phyloP scores from a whole-genome alignment of 2,329 filamentous ascomycete genomes.

The Reticulascus tulasneorum region DNA sequence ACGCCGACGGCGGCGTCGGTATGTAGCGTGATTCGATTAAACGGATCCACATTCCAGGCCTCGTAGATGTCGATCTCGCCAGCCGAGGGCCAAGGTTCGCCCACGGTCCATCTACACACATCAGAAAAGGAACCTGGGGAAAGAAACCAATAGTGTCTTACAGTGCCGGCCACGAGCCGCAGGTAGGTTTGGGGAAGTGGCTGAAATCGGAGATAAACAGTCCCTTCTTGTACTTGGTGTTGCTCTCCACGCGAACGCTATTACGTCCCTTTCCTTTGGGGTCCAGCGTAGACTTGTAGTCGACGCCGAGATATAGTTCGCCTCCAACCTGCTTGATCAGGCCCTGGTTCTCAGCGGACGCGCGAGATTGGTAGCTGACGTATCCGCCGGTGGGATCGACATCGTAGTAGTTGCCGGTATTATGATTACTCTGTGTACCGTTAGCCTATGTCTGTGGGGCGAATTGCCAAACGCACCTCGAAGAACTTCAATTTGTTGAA shows the following conservation, averaged over 20 bases:
- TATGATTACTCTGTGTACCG: constrained; percentile 11
- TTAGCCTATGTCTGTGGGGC: too few species aligned
- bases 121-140: not conserved
- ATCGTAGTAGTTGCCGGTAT: constrained; percentile 16
- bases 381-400: constrained; percentile 62
- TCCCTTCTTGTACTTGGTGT: constrained; percentile 57
- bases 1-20: constrained; percentile 34
- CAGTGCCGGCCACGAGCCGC: constrained; percentile 71
- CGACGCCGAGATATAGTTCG: constrained; percentile 36
- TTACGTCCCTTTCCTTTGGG: constrained; percentile 31
- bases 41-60: constrained; percentile 52
- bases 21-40: constrained; percentile 58
- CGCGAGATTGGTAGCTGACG: constrained; percentile 47
- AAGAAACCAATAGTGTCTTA: constrained; percentile 24
- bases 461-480: constrained; percentile 21
- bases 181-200: constrained; percentile 63
- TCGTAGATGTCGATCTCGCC: constrained; percentile 67
- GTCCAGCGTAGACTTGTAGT: constrained; percentile 23
- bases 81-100: constrained; percentile 52
- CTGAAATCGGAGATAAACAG: constrained; percentile 66
- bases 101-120: constrained; percentile 42
- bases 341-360: constrained; percentile 28
- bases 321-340: constrained; percentile 27
- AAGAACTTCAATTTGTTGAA: constrained; percentile 44
- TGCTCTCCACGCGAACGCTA: constrained; percentile 65